Evolutionary conservation across 2,329 filamentous ascomycete species (phyloP).

Genomic region (Colletotrichum nymphaeae): DNA sequence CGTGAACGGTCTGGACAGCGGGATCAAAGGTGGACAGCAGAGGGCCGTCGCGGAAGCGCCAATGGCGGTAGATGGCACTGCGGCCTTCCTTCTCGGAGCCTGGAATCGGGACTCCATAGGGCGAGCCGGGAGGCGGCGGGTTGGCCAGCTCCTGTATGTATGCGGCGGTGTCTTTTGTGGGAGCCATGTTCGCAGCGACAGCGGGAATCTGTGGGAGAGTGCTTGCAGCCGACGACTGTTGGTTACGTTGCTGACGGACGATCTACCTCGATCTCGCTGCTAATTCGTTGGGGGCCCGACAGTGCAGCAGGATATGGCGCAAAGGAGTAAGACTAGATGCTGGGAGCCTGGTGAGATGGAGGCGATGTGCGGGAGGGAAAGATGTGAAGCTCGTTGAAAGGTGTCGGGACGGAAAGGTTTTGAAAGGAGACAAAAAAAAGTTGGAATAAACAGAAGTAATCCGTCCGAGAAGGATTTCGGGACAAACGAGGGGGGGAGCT

Average conservation of each 20-base stretch:
- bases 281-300: conserved; percentile 3
- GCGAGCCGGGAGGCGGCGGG: conserved; percentile 77
- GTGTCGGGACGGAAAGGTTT: neutral
- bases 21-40: conserved; percentile 81
- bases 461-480: neutral
- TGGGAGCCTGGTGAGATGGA: conserved; percentile 3
- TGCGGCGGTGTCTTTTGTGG: conserved; percentile 47
- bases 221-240: neutral
- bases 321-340: neutral
- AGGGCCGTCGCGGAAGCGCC: conserved; percentile 77
- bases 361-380: neutral
- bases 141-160: conserved; percentile 64
- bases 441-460: conserved; percentile 13
- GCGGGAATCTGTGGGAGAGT: neutral
- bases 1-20: conserved; percentile 77
- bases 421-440: neutral
- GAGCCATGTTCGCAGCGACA: conserved; percentile 43
- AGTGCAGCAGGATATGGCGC: neutral
- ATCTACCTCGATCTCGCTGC: conserved; percentile 6
- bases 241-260: conserved; percentile 16
- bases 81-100: conserved; percentile 80
- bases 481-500: conserved; percentile 14
- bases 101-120: conserved; percentile 82
- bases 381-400: neutral
- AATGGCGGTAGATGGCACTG: conserved; percentile 84